phyloP scores from a whole-genome alignment of 2,329 filamentous ascomycete genomes.

The Alternaria gaisen region DNA sequence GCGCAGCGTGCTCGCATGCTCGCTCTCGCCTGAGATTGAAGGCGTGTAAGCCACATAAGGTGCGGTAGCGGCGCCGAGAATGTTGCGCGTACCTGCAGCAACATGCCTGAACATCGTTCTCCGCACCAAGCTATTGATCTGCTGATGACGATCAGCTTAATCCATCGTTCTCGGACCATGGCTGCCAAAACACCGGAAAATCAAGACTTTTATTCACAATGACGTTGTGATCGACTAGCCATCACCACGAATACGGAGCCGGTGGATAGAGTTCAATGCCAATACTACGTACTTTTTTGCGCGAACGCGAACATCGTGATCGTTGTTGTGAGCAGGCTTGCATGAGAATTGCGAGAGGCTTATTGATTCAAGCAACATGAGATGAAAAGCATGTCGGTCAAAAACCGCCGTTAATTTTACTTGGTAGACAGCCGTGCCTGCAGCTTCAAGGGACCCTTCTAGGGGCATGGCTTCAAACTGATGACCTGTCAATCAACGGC shows the following conservation, averaged over 20 bases:
- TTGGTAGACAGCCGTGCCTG: conserved; percentile 1
- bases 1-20: conserved; percentile 36
- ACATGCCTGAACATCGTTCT: conserved; percentile 20
- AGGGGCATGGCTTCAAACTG: conserved; percentile 14
- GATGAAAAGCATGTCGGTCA: background rate
- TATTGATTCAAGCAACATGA: conserved; percentile 11
- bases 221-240: conserved; percentile 7
- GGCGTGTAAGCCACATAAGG: conserved; percentile 36
- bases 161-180: background rate
- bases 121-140: conserved; percentile 10
- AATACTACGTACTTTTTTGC: conserved; percentile 4
- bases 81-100: conserved; percentile 47
- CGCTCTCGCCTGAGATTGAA: conserved; percentile 24
- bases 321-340: background rate
- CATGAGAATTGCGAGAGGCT: conserved; percentile 7
- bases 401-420: background rate
- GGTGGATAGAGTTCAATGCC: conserved; percentile 21
- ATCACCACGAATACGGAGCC: conserved; percentile 1
- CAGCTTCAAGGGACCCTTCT: background rate
- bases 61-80: conserved; percentile 20
- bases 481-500: conserved; percentile 34
- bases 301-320: conserved; percentile 1
- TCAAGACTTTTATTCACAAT: background rate
- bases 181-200: background rate
- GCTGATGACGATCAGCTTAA: conserved; percentile 7